Evolutionary conservation across 257 asterid species (phyloP).

Genomic region (Thymus quinquecostatus): DNA sequence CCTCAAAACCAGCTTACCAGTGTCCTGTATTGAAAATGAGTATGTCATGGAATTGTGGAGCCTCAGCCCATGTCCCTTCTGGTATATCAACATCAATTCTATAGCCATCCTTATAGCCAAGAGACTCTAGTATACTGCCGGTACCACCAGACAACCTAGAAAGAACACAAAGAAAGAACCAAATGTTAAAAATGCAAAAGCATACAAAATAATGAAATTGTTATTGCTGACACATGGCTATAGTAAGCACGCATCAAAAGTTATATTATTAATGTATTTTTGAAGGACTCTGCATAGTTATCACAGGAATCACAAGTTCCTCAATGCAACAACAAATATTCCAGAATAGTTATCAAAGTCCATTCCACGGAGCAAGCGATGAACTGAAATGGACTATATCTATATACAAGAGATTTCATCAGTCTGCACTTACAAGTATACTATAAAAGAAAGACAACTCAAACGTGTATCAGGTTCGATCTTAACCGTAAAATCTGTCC

Average conservation of each 20-base stretch:
- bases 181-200: slow-evolving; percentile 21
- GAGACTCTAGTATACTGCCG: slow-evolving; percentile 75
- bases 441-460: not conserved
- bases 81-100: slow-evolving; percentile 89
- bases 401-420: slow-evolving; percentile 2
- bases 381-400: slow-evolving; percentile 2
- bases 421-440: slow-evolving; percentile 2
- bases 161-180: slow-evolving; percentile 26
- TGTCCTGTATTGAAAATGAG: slow-evolving; percentile 95
- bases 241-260: not conserved
- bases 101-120: slow-evolving; percentile 91
- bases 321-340: not conserved
- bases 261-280: not conserved
- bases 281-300: not conserved
- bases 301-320: slow-evolving; percentile 15
- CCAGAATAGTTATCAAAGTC: slow-evolving; percentile 10
- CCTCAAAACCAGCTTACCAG: slow-evolving; percentile 54
- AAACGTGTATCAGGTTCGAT: not conserved
- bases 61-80: slow-evolving; percentile 87
- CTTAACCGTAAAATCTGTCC: slow-evolving; percentile 7
- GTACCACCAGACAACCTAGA: slow-evolving; percentile 76
- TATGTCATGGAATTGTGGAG: slow-evolving; percentile 73
- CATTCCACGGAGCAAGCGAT: not conserved
- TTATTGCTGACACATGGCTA: not conserved
- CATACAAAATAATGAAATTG: slow-evolving; percentile 13